Conservation (phyloP, 2,329 filamentous ascomycete species). For the Botryotinia convoluta region DNA sequence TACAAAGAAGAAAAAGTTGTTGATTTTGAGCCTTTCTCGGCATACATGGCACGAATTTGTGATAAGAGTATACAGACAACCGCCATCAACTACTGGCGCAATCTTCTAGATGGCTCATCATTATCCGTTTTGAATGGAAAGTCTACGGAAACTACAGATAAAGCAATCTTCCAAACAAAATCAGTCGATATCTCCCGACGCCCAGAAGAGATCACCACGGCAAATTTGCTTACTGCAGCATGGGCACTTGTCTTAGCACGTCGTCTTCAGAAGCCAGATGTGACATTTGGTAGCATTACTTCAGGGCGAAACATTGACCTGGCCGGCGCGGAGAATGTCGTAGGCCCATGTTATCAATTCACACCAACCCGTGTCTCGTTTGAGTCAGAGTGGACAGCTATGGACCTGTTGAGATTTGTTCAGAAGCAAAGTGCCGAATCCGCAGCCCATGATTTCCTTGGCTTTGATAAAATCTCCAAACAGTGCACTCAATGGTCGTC, state of each 20-base stretch:
- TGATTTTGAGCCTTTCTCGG: constrained; percentile 41
- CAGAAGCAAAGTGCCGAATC: constrained; percentile 38
- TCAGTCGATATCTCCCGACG: constrained; percentile 31
- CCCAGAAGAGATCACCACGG: constrained; percentile 41
- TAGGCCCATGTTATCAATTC: constrained; percentile 47
- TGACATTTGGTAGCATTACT: constrained; percentile 39
- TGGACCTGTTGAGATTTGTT: constrained; percentile 38
- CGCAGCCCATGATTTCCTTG: constrained; percentile 40
- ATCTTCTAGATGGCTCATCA: constrained; percentile 42
- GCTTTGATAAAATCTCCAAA: constrained; percentile 39
- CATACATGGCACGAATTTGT: constrained; percentile 38
- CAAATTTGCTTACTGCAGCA: constrained; percentile 44
- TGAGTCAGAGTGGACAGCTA: constrained; percentile 36
- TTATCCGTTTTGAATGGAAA: constrained; percentile 21
- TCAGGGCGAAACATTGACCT: constrained; percentile 44
- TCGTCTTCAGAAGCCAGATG: constrained; percentile 20
- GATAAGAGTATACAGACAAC: constrained; percentile 35
- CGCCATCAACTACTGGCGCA: constrained; percentile 44
- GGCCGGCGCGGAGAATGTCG: constrained; percentile 40
- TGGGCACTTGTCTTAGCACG: constrained; percentile 45
- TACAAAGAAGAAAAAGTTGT: constrained; percentile 40
- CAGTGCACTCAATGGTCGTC: constrained; percentile 40
- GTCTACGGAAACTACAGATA: constrained; percentile 25
- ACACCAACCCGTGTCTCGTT: constrained; percentile 45
- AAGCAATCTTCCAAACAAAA: constrained; percentile 38